phyloP scores from a whole-genome alignment of 805 yeast genomes.

The Candida awuae region DNA sequence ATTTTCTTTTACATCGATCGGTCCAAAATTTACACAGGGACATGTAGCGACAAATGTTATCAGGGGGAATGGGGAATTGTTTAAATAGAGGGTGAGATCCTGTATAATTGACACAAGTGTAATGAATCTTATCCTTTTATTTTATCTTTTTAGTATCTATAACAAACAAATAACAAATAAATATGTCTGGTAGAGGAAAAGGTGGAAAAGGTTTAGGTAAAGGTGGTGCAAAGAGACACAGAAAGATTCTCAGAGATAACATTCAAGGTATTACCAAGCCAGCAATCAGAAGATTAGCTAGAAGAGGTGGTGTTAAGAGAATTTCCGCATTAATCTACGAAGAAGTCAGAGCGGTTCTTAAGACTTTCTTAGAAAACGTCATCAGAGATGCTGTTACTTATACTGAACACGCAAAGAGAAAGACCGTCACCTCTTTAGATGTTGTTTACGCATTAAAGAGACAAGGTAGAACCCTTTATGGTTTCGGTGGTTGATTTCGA shows the following conservation, averaged over 20 bases:
- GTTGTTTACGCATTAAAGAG: slow-evolving; percentile 99
- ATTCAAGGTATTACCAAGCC: slow-evolving; percentile 99
- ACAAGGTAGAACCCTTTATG: slow-evolving; percentile 99
- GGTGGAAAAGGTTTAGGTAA: slow-evolving; percentile 99
- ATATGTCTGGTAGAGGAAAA: slow-evolving; percentile 99
- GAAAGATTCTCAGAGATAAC: slow-evolving; percentile 98
- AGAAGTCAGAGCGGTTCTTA: slow-evolving; percentile 95
- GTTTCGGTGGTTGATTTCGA: slow-evolving; percentile 97
- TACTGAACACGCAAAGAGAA: slow-evolving; percentile 99
- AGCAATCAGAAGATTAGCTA: slow-evolving; percentile 99
- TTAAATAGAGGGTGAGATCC: too few species aligned
- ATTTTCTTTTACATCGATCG: not conserved
- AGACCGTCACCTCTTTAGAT: slow-evolving; percentile 97
- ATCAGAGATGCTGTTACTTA: slow-evolving; percentile 99
- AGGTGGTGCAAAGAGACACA: slow-evolving; percentile 99
- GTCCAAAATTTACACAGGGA: not conserved
- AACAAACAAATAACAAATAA: slow-evolving; percentile 22
- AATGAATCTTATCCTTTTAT: not conserved
- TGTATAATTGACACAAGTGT: too few species aligned
- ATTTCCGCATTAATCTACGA: slow-evolving; percentile 97
- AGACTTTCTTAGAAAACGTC: slow-evolving; percentile 92
- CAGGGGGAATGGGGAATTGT: too few species aligned
- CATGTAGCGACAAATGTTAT: too few species aligned
- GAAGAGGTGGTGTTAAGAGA: slow-evolving; percentile 99
- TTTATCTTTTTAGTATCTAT: slow-evolving; percentile 5